Percentiles rank a stretch among this genome's conserved stretches.
phyloP scores from a whole-genome alignment of 306 rosid genomes.

The Vicia villosa region DNA sequence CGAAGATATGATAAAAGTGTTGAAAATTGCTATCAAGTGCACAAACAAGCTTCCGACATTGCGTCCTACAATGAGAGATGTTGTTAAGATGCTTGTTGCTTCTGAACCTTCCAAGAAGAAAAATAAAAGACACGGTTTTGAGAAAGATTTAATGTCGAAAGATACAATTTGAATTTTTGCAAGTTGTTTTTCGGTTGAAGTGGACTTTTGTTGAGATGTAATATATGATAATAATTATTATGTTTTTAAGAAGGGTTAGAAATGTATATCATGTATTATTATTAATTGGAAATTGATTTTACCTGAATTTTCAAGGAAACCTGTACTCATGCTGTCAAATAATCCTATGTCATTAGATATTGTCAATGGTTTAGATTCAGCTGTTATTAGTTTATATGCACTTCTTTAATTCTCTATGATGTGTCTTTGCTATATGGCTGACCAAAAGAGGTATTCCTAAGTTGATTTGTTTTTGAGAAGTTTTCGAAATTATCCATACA shows the following conservation, averaged over 20 bases:
- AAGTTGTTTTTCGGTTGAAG: background rate
- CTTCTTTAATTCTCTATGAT: too few species aligned
- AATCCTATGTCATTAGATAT: too few species aligned
- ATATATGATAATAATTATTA: background rate
- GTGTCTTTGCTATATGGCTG: too few species aligned
- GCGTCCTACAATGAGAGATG: slow-evolving; percentile 95
- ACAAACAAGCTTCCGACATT: slow-evolving; percentile 78
- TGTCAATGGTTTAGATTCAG: too few species aligned
- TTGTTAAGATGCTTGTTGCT: slow-evolving; percentile 77
- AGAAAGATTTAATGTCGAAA: slow-evolving; percentile 35
- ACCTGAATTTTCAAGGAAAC: background rate
- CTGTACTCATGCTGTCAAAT: background rate
- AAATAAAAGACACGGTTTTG: slow-evolving; percentile 26
- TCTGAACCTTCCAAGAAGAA: slow-evolving; percentile 58
- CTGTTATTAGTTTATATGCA: too few species aligned
- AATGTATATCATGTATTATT: background rate
- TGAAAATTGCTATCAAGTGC: slow-evolving; percentile 81
- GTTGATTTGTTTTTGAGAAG: too few species aligned
- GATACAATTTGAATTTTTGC: slow-evolving; percentile 2
- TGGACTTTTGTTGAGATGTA: slow-evolving; percentile 8
- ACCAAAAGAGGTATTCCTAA: too few species aligned
- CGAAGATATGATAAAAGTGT: slow-evolving; percentile 69
- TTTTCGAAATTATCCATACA: too few species aligned
- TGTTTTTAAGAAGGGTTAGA: background rate
- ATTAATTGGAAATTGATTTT: background rate